A percentile compares a stretch with the other conserved stretches of the same genome.
Evolutionary conservation across 169 alveolate genomes (phyloP).

Genomic region (Babesia gibsoni): DNA sequence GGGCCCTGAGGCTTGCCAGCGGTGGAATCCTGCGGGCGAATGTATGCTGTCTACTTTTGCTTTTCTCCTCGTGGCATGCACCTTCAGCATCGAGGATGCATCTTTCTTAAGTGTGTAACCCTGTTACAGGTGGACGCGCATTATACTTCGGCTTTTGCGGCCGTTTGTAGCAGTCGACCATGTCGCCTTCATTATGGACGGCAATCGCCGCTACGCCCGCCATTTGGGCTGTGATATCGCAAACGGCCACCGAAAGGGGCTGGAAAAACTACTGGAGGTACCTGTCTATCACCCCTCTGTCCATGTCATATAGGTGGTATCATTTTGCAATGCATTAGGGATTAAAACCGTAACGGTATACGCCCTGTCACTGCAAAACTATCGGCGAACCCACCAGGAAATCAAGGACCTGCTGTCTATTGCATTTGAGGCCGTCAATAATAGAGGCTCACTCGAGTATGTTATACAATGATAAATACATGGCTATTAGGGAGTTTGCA

Average conservation of each 20-base stretch:
- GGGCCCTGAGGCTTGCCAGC: too few species aligned
- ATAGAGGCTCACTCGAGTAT: constrained; percentile 4
- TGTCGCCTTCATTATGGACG: constrained; percentile 87
- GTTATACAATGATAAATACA: neutral
- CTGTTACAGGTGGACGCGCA: constrained; percentile 10
- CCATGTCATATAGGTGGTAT: constrained; percentile 61
- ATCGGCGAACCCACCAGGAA: constrained; percentile 64
- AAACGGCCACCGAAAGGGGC: constrained; percentile 49
- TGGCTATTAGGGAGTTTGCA: constrained; percentile 45
- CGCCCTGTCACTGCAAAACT: constrained; percentile 83
- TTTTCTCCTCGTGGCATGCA: neutral
- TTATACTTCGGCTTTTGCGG: constrained; percentile 16
- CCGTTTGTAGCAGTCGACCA: constrained; percentile 54
- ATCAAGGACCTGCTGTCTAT: constrained; percentile 27
- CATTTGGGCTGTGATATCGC: constrained; percentile 11
- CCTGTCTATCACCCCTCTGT: neutral
- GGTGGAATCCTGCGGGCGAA: neutral
- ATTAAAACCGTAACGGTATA: constrained; percentile 77
- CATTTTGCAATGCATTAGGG: constrained; percentile 71
- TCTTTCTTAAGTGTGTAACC: neutral
- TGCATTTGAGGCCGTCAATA: neutral
- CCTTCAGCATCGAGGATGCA: neutral
- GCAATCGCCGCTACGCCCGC: constrained; percentile 87
- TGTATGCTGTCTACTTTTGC: neutral
- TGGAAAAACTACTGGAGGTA: constrained; percentile 51